Evolutionary conservation across 768 basidiomycete genomes (phyloP).

Genomic region (Cantharellus anzutake): DNA sequence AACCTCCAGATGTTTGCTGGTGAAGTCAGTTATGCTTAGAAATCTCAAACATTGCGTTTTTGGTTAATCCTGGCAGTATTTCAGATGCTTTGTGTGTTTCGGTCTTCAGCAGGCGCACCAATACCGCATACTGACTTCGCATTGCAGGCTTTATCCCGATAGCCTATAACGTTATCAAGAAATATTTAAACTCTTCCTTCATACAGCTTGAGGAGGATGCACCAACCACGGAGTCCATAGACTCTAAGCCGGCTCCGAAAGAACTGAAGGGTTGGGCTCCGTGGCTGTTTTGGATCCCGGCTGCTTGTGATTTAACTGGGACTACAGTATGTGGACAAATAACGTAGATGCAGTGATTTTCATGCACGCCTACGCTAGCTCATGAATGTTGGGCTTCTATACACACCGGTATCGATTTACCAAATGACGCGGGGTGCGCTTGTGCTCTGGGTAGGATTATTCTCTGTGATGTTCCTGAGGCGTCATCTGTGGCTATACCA

Average conservation of each 20-base stretch:
- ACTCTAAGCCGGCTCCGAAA: neutral
- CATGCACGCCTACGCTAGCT: conserved; percentile 20
- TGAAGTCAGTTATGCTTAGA: conserved; percentile 69
- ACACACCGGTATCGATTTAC: conserved; percentile 93
- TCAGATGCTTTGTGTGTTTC: neutral
- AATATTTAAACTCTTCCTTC: conserved; percentile 19
- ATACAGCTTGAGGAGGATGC: conserved; percentile 15
- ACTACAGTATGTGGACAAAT: conserved; percentile 45
- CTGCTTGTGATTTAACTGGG: conserved; percentile 74
- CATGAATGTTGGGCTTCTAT: conserved; percentile 92
- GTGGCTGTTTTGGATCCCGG: conserved; percentile 73
- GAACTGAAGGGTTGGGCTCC: conserved; percentile 45
- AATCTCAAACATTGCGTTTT: neutral
- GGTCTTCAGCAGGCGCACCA: conserved; percentile 7
- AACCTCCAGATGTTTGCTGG: conserved; percentile 71
- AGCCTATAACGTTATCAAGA: conserved; percentile 40
- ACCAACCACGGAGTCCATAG: neutral
- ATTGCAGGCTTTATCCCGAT: conserved; percentile 65
- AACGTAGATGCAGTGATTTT: neutral
- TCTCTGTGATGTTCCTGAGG: conserved; percentile 80
- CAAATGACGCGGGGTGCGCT: conserved; percentile 50
- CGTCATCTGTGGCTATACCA: conserved; percentile 79
- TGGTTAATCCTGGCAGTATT: neutral
- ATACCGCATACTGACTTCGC: neutral
- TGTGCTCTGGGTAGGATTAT: conserved; percentile 80